Conservation (phyloP, 2,329 filamentous ascomycete species). For the Fusarium domesticum region DNA sequence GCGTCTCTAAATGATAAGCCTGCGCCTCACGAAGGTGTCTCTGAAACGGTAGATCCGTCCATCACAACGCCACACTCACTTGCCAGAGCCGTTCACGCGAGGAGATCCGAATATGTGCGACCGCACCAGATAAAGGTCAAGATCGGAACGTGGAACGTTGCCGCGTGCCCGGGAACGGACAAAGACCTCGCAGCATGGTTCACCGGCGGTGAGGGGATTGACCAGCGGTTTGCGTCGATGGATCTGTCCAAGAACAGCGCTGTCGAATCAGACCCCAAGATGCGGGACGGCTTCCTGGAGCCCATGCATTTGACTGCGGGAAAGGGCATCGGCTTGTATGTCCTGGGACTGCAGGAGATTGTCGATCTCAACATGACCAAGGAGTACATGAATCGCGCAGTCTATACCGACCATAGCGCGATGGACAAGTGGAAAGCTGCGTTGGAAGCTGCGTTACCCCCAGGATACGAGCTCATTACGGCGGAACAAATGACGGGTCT, state of each 20-base stretch:
- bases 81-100: constrained; percentile 65
- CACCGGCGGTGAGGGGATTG: constrained; percentile 68
- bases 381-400: constrained; percentile 65
- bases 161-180: constrained; percentile 77
- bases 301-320: constrained; percentile 50
- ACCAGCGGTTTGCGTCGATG: constrained; percentile 58
- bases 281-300: constrained; percentile 33
- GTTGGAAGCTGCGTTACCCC: constrained; percentile 69
- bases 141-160: constrained; percentile 94
- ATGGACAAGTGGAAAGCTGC: constrained; percentile 78
- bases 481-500: constrained; percentile 86
- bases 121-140: constrained; percentile 77
- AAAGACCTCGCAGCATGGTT: constrained; percentile 91
- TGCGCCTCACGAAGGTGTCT: constrained; percentile 33
- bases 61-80: constrained; percentile 53
- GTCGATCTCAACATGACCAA: constrained; percentile 78
- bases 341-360: constrained; percentile 87
- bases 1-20: constrained; percentile 27
- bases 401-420: constrained; percentile 69
- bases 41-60: constrained; percentile 45
- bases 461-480: constrained; percentile 71
- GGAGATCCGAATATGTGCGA: constrained; percentile 75
- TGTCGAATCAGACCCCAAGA: constrained; percentile 34
- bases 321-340: constrained; percentile 81
- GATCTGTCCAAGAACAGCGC: constrained; percentile 41